Base-by-base conservation (phyloP, 352 stramenopile species). In the Globisporangium canariense region DNA sequence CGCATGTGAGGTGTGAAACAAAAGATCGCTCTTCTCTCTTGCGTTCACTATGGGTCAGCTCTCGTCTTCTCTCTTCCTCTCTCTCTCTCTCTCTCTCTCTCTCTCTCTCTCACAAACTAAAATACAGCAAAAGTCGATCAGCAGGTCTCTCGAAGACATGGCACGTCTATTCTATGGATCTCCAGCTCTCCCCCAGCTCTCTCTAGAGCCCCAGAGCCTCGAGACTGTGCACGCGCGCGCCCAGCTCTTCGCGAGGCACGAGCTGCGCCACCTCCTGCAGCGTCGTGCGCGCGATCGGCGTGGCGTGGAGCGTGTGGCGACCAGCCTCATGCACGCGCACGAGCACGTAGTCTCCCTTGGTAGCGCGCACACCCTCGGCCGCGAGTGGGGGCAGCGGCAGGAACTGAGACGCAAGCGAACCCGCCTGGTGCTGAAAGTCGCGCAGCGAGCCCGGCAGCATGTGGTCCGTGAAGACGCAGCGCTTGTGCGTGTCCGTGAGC, bases 401-500 rank as follows among this genome's bases (percentile, higher is more conserved):
- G 49, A 91, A 91, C 34, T 77, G 65, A 2, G 60, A 54, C n/a
- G 73, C 71, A 4, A 84, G 36, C 28, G 50, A 7, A 0, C 79
- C 76, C 7, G 75, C 75, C 34, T 74, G 59, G 28, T 75, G 65
- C 38, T 61, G 58, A 68, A 88, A 87, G 5, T 79, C 72, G 3
- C 57, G 59, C 34, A 94, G 56, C 28, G 83, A 89, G 40, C 25
- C 64, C 0, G 84, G 82, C 53, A 94, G 70, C 36, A 62, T 45
- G 40, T 79, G 46, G 58, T 92, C 87, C 1, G 83, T 55, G 65
- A 96, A 94, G n/a, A 96, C 86, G 62, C 86, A 94, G 59, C 88
- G 88, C 73, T 94, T 94, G 75, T 90, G 90, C n/a, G 86, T 94
- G 58, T 97, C 89, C 3, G 83, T 96, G 38, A 93, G 77, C 14